These are phyloP conservation scores for Quercus bicolor DNA, from an alignment of 306 rosid species.

Conservation along the genomic window DNA sequence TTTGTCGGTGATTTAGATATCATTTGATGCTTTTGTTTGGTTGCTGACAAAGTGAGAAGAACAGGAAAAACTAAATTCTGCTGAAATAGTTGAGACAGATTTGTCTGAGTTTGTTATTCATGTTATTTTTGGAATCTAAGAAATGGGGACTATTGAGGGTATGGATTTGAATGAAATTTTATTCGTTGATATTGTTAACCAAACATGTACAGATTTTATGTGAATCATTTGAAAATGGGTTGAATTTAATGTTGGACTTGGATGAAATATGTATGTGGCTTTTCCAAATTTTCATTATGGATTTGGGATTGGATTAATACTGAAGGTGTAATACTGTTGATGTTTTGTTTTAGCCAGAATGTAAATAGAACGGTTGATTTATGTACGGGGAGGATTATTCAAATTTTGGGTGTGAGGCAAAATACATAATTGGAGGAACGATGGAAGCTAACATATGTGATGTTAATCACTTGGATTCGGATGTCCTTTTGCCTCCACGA, in stretches of 20 bases:
- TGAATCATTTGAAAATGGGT: constrained; percentile 18
- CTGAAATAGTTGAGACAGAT: constrained; percentile 8
- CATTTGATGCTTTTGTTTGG: constrained; percentile 5
- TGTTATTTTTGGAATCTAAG: constrained; percentile 18
- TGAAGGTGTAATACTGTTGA: constrained; percentile 17
- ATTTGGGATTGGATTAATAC: constrained; percentile 20
- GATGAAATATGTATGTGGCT: constrained; percentile 25
- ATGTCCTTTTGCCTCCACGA: constrained; percentile 92
- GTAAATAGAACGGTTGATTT: constrained; percentile 31
- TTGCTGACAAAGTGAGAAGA: constrained; percentile 17
- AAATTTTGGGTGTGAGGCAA: constrained; percentile 28
- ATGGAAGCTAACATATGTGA: constrained; percentile 82
- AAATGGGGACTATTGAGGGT: constrained; percentile 14
- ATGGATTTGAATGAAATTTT: constrained; percentile 17
- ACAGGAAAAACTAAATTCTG: constrained; percentile 1
- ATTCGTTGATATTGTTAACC: constrained; percentile 13
- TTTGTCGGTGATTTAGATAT: constrained; percentile 37
- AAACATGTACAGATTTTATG: constrained; percentile 8
- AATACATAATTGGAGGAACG: constrained; percentile 24
- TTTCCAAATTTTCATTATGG: constrained; percentile 18
- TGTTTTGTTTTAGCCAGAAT: constrained; percentile 14
- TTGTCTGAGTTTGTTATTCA: constrained; percentile 18
- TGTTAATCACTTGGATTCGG: constrained; percentile 74
- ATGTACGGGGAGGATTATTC: constrained; percentile 32
- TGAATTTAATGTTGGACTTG: constrained; percentile 18